These are phyloP conservation scores for Trichosporon sp. DNA, from an alignment of 1,284 basidiomycete genomes.

Conservation along the genomic window DNA sequence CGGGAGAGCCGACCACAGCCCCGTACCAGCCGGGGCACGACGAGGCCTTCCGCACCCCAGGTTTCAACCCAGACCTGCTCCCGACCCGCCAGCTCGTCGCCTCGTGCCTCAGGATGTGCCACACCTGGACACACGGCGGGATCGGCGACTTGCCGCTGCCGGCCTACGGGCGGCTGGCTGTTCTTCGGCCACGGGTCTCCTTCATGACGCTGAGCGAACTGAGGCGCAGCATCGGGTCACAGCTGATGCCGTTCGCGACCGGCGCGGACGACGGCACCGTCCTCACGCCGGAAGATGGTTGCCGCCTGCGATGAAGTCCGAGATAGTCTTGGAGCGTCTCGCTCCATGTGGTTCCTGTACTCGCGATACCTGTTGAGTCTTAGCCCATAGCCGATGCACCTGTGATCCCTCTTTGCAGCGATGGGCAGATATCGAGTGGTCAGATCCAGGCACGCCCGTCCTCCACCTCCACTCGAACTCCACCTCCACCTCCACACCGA, in stretches of 20 bases:
- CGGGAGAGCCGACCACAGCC: no score
- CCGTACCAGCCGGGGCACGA: background rate
- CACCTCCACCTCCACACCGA: no score
- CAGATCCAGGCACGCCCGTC: background rate
- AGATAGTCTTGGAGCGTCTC: no score
- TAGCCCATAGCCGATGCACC: background rate
- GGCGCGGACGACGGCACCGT: background rate
- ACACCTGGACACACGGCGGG: background rate
- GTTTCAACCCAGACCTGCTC: background rate
- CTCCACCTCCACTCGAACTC: background rate
- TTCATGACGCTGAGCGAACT: background rate
- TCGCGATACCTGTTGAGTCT: background rate
- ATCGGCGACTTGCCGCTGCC: background rate
- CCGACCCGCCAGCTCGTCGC: background rate
- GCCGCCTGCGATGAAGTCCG: no score
- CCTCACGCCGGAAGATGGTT: background rate
- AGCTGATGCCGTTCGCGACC: background rate
- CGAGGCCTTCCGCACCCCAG: background rate
- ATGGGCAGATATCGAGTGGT: no score
- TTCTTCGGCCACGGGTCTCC: background rate
- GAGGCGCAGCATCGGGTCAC: background rate
- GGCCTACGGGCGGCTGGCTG: background rate
- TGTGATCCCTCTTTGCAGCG: background rate
- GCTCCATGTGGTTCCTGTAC: no score
- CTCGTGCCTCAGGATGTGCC: background rate